Evolutionary conservation across 1,139 yeast species (phyloP), one percentile per base, ranked within the genome.

Genomic region (Saccharomycopsis crataegensis): DNA sequence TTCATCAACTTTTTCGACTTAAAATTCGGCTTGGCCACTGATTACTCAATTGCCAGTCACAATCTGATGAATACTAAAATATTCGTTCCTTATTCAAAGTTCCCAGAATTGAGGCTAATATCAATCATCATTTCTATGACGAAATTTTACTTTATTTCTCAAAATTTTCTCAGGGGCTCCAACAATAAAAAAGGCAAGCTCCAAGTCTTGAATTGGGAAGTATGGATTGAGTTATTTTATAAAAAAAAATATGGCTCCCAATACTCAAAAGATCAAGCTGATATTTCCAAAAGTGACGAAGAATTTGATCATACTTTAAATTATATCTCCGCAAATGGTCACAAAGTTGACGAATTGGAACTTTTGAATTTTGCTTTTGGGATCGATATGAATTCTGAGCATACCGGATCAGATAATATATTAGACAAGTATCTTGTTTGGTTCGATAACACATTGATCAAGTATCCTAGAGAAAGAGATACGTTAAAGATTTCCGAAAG

Each of bases 341-440:
- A 41, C 8, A 37, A 36, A 8, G 22, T 32, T 11, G 57, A 56
- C 31, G 51, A 50, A 8, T 8, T 43, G 22, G 53, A 54, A 17
- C 12, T 56, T 37, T 32, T 53, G 14, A 44, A 38, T 17, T 11
- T 33, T 41, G 50, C 48, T 8, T 53, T 53, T 17, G 43, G 38
- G 14, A 31, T 38, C 8, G 56, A 53, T 42, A 31, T 50, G 14
- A 43, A 43, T 5, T n/a, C 43, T 32, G 36, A 33, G 12, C 11
- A 14, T 14, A 32, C 38, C 2, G 37, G 37, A 3, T 11, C 46
- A 8, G 16, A 51, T 17, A n/a, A 16, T 5, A 17, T 31, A 28
- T 43, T 70, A n/a, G 66, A 66, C 16, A 62, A 66, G 43, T 78
- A 78, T 59, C 67, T 76, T 51, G 70, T 74, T 44, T 78, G 80